Evolutionary conservation across 2,329 filamentous ascomycete species (phyloP).

Genomic region (Cercospora sesami): DNA sequence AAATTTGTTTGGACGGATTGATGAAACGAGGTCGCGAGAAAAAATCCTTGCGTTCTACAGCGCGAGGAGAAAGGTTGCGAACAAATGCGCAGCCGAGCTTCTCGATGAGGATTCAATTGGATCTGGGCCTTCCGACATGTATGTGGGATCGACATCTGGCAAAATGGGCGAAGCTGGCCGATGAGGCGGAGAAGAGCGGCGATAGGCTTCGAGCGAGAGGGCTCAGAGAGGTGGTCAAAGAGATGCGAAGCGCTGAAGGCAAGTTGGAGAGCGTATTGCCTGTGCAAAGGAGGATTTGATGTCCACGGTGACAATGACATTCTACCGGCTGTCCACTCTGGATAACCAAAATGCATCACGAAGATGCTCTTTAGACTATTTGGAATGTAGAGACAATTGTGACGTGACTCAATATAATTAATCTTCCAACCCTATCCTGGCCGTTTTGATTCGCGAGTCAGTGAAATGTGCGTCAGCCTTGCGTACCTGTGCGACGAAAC

Average conservation of each 20-base stretch:
- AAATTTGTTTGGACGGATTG: neutral
- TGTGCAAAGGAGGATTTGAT: slow-evolving; percentile 6
- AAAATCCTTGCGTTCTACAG: neutral
- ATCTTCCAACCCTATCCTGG: neutral
- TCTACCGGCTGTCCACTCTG: neutral
- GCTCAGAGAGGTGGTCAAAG: slow-evolving; percentile 4
- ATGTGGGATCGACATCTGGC: slow-evolving; percentile 7
- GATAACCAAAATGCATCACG: neutral
- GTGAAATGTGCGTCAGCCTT: slow-evolving; percentile 7
- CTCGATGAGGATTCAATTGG: slow-evolving; percentile 3
- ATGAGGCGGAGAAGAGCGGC: neutral
- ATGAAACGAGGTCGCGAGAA: neutral
- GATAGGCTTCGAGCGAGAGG: neutral
- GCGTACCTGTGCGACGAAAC: slow-evolving; percentile 8
- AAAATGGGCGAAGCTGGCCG: slow-evolving; percentile 1
- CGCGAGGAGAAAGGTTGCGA: neutral
- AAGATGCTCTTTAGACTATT: neutral
- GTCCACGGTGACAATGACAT: neutral
- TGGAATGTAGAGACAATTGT: neutral
- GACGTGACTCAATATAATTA: neutral
- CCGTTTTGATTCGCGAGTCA: neutral
- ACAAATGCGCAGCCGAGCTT: neutral
- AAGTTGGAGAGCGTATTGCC: neutral
- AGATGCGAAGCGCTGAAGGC: neutral
- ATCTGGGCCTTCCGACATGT: neutral